phyloP scores from a whole-genome alignment of 1,284 basidiomycete genomes.

The Macrocybe sp. region DNA sequence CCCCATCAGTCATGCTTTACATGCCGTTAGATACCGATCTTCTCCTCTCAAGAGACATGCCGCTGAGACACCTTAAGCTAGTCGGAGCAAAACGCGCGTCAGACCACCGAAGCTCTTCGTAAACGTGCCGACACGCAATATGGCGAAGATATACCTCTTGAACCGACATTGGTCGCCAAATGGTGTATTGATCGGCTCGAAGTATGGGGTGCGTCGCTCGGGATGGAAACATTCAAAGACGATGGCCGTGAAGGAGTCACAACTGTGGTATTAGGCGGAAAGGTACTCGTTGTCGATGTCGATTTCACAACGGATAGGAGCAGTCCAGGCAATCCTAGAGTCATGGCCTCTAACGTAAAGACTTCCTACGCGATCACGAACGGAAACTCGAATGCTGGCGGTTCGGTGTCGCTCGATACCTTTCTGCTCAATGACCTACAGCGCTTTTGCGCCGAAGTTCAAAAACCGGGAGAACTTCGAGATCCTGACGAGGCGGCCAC shows the following conservation, averaged over 20 bases:
- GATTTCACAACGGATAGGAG: conserved; percentile 47
- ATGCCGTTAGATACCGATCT: conserved; percentile 36
- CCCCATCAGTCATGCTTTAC: conserved; percentile 41
- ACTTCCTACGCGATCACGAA: conserved; percentile 67
- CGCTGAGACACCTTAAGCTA: conserved; percentile 24
- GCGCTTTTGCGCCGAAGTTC: conserved; percentile 55
- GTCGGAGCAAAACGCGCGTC: conserved; percentile 47
- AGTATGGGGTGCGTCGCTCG: conserved; percentile 53
- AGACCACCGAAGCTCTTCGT: conserved; percentile 39
- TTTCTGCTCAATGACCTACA: conserved; percentile 53
- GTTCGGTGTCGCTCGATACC: conserved; percentile 56
- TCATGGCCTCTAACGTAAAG: conserved; percentile 53
- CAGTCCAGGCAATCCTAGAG: conserved; percentile 28
- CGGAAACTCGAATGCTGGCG: conserved; percentile 37
- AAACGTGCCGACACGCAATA: conserved; percentile 42
- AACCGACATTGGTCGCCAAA: conserved; percentile 35
- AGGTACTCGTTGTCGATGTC: conserved; percentile 72
- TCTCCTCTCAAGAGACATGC: conserved; percentile 2
- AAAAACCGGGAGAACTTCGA: conserved; percentile 46
- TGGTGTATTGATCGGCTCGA: conserved; percentile 57
- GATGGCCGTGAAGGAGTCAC: conserved; percentile 44
- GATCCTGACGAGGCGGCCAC: conserved; percentile 45
- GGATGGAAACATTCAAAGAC: conserved; percentile 72
- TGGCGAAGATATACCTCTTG: conserved; percentile 57
- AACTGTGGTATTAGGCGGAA: conserved; percentile 64